phyloP scores from a whole-genome alignment of 176 grass and related monocot species.

The Ampelocalamus luodianensis region DNA sequence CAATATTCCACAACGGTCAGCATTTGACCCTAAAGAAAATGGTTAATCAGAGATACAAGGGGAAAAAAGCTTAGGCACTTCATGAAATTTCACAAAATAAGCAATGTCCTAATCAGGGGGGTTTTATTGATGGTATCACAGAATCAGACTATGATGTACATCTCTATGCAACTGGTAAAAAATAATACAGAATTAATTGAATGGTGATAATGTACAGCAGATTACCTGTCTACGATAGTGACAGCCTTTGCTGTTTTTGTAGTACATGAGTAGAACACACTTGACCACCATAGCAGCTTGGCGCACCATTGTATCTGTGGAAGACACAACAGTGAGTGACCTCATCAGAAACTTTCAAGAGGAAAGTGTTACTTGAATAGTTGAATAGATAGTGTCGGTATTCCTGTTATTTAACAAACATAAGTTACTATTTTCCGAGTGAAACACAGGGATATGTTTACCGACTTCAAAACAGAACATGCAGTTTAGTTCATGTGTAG shows the following conservation, averaged over 20 bases:
- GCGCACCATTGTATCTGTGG: conserved; percentile 87
- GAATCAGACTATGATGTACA: background rate
- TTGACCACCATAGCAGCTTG: conserved; percentile 97
- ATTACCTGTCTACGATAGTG: conserved; percentile 93
- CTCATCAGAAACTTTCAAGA: conserved; percentile 33
- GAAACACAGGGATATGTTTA: background rate
- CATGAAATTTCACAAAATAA: background rate
- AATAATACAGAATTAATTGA: conserved; percentile 6
- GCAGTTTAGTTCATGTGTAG: background rate
- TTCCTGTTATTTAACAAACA: conserved; percentile 4
- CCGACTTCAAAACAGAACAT: conserved; percentile 13
- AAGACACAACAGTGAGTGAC: background rate
- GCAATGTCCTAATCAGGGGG: background rate
- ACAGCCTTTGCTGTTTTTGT: conserved; percentile 87
- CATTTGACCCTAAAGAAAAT: conserved; percentile 77
- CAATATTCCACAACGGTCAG: conserved; percentile 97
- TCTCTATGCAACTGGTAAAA: background rate
- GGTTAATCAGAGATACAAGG: background rate
- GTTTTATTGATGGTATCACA: background rate
- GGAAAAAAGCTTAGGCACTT: background rate
- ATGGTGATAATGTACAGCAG: background rate
- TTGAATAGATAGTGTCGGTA: background rate
- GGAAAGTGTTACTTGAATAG: background rate
- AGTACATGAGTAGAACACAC: conserved; percentile 92
- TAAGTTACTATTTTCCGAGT: conserved; percentile 11